phyloP scores from a whole-genome alignment of 1,139 yeast genomes.

The Debaryomyces fabryi region DNA sequence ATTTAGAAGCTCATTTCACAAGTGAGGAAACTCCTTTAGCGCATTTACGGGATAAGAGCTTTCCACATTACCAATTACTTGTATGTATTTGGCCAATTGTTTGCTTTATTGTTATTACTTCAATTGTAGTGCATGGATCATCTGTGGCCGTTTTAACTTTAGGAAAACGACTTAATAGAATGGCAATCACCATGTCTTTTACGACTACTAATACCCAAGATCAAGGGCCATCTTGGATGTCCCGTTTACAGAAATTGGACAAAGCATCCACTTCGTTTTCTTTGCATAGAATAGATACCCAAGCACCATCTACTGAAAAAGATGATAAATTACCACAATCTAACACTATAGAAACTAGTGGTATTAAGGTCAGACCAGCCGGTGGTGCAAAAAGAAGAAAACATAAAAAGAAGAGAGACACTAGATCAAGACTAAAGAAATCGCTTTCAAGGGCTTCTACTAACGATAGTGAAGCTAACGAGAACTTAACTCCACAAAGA shows the following conservation, averaged over 20 bases:
- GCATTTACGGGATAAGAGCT: conserved; percentile 52
- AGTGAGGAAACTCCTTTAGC: conserved; percentile 64
- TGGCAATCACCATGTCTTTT: conserved; percentile 91
- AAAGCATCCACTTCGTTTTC: conserved; percentile 75
- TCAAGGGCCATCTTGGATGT: conserved; percentile 73
- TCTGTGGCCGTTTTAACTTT: conserved; percentile 92
- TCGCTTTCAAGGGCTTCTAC: conserved; percentile 31
- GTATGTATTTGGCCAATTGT: conserved; percentile 89
- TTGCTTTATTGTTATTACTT: conserved; percentile 79
- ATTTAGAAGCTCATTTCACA: conserved; percentile 61
- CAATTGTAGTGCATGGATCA: conserved; percentile 94
- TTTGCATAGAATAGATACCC: conserved; percentile 77
- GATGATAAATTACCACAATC: conserved; percentile 23
- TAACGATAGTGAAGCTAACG: conserved; percentile 26
- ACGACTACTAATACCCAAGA: conserved; percentile 70
- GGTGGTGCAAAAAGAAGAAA: conserved; percentile 69
- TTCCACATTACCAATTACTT: conserved; percentile 69
- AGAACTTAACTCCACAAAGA: conserved; percentile 21
- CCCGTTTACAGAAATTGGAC: conserved; percentile 80
- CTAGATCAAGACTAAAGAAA: conserved; percentile 30
- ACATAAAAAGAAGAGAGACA: conserved; percentile 37
- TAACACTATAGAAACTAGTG: conserved; percentile 61
- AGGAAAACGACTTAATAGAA: conserved; percentile 86
- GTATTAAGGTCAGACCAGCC: conserved; percentile 72
- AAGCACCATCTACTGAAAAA: conserved; percentile 25